Evolutionary conservation across 208 protist genomes (phyloP).

Genomic region (Crithidia mellificae): DNA sequence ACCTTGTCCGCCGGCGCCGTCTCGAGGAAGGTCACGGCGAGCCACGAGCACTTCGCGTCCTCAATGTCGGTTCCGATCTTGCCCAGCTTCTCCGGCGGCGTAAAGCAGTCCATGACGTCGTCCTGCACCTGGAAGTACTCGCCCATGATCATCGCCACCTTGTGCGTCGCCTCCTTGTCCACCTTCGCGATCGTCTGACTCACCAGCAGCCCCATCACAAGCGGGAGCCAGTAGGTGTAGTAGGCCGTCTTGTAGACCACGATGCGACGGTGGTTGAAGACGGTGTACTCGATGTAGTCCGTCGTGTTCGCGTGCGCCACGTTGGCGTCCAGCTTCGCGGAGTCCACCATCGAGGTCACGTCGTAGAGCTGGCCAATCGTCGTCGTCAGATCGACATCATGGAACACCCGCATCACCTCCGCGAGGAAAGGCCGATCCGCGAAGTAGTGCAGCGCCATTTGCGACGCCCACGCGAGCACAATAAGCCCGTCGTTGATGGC

Average conservation of each 20-base stretch:
- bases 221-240: slow-evolving; percentile 97
- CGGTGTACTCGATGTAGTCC: slow-evolving; percentile 87
- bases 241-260: slow-evolving; percentile 98
- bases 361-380: slow-evolving; percentile 97
- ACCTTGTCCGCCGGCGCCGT: slow-evolving; percentile 59
- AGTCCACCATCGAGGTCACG: slow-evolving; percentile 90
- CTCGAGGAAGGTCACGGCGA: slow-evolving; percentile 89
- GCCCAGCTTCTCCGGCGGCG: slow-evolving; percentile 93
- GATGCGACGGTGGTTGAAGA: slow-evolving; percentile 91
- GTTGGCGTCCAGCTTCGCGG: slow-evolving; percentile 84
- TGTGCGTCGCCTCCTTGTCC: slow-evolving; percentile 59
- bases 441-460: slow-evolving; percentile 94
- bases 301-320: slow-evolving; percentile 61
- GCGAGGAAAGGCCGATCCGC: slow-evolving; percentile 76
- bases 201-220: slow-evolving; percentile 94
- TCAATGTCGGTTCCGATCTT: slow-evolving; percentile 98
- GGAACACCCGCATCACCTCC: slow-evolving; percentile 91
- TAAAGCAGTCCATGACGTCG: slow-evolving; percentile 98
- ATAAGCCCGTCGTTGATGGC: slow-evolving; percentile 97
- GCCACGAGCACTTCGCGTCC: slow-evolving; percentile 97
- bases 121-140: slow-evolving; percentile 98
- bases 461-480: slow-evolving; percentile 90
- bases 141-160: slow-evolving; percentile 94
- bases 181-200: slow-evolving; percentile 60
- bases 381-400: slow-evolving; percentile 92